Conservation (phyloP, 306 rosid genomes). For the Trifolium subterraneum region DNA sequence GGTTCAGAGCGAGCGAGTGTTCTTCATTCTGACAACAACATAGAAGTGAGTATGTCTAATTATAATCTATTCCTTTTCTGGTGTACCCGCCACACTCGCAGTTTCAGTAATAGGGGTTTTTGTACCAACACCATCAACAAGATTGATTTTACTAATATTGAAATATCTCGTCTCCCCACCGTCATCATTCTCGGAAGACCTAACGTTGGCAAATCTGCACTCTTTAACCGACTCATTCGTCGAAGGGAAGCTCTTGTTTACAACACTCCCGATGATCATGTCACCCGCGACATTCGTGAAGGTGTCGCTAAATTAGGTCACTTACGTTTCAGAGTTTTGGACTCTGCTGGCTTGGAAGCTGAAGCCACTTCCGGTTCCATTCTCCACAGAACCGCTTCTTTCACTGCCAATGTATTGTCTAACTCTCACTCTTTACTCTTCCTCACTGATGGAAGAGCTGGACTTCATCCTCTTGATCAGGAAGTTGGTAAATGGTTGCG, state of each 20-base stretch:
- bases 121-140: not conserved
- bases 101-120: slow-evolving; percentile 16
- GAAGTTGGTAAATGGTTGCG: slow-evolving; percentile 96
- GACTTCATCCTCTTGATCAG: slow-evolving; percentile 85
- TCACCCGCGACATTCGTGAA: slow-evolving; percentile 89
- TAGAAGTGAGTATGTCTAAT: not conserved
- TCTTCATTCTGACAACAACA: not conserved
- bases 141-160: not conserved
- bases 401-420: slow-evolving; percentile 73
- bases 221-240: slow-evolving; percentile 48
- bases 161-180: slow-evolving; percentile 37
- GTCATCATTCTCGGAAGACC: slow-evolving; percentile 49
- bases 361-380: slow-evolving; percentile 78
- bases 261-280: slow-evolving; percentile 94
- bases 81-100: slow-evolving; percentile 5
- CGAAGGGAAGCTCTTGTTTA: slow-evolving; percentile 95
- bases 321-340: slow-evolving; percentile 86
- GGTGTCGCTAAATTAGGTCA: slow-evolving; percentile 90
- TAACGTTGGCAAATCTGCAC: slow-evolving; percentile 48
- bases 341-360: slow-evolving; percentile 91
- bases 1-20: not conserved
- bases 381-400: slow-evolving; percentile 83
- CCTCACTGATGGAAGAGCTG: slow-evolving; percentile 86
- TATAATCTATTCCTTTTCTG: not conserved
- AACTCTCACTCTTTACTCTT: slow-evolving; percentile 73